Percentiles rank a stretch among this genome's conserved stretches.
Evolutionary conservation across 192 early-diverging fungal species (phyloP).

Genomic region (Chytriomyces confervae): DNA sequence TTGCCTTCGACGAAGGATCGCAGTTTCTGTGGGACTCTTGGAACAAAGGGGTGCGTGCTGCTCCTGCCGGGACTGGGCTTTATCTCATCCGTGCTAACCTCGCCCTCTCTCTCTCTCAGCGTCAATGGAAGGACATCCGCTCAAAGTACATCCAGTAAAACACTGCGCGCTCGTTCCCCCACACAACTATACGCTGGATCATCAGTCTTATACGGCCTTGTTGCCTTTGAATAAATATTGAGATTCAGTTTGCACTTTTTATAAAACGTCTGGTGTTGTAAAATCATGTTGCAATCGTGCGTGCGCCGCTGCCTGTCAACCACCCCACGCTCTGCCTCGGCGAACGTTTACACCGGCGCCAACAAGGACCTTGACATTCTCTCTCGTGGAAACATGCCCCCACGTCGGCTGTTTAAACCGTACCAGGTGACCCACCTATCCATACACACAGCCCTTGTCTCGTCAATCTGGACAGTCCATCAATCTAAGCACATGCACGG

Average conservation of each 20-base stretch:
- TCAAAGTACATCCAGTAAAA: conserved; percentile 60
- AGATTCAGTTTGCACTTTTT: too few species aligned
- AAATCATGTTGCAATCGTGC: too few species aligned
- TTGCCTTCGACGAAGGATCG: conserved; percentile 68
- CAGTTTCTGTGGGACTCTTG: conserved; percentile 70
- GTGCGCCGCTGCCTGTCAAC: conserved; percentile 21
- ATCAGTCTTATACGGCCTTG: too few species aligned
- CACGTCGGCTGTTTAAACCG: conserved; percentile 24
- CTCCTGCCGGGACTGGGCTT: neutral
- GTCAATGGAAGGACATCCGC: conserved; percentile 86
- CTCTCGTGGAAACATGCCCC: neutral
- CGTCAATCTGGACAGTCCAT: too few species aligned
- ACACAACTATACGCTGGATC: neutral
- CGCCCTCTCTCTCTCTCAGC: conserved; percentile 50
- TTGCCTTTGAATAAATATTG: too few species aligned
- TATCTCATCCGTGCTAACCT: neutral
- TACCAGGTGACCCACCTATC: conserved; percentile 2
- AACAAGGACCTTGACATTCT: conserved; percentile 13
- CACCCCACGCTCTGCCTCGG: conserved; percentile 1
- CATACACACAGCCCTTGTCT: too few species aligned
- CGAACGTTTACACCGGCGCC: conserved; percentile 16
- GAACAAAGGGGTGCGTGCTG: conserved; percentile 77
- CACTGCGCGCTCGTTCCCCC: neutral
- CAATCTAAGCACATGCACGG: too few species aligned
- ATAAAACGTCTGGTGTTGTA: too few species aligned